A percentile compares a stretch with the other conserved stretches of the same genome.
Conservation (phyloP, 129 eudicot genomes). For the Mikania micrantha region DNA sequence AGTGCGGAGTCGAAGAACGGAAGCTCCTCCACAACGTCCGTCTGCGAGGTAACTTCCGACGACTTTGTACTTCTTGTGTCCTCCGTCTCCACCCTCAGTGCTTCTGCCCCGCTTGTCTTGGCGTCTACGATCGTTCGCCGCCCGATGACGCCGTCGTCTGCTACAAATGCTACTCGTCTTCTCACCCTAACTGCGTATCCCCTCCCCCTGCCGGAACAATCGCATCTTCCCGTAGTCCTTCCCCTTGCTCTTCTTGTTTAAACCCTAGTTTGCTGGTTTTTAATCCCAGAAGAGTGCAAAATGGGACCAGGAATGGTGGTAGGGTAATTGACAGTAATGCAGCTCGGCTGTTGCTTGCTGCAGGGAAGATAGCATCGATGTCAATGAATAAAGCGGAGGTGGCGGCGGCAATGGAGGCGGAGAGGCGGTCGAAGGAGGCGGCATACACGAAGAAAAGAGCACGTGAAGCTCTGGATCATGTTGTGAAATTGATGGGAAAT, state of each 20-base stretch:
- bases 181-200: conserved; percentile 54
- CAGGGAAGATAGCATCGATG: conserved; percentile 43
- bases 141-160: conserved; percentile 50
- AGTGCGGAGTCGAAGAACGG: conserved; percentile 55
- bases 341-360: conserved; percentile 52
- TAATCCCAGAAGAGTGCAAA: conserved; percentile 21
- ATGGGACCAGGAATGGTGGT: conserved; percentile 10
- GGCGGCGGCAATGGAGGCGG: conserved; percentile 47
- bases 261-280: conserved; percentile 51
- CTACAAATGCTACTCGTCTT: conserved; percentile 56
- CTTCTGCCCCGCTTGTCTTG: conserved; percentile 76
- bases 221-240: conserved; percentile 25
- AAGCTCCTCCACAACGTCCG: conserved; percentile 67
- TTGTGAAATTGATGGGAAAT: conserved; percentile 32
- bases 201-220: conserved; percentile 11
- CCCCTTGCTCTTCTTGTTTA: conserved; percentile 48
- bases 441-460: conserved; percentile 58
- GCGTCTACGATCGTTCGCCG: conserved; percentile 35
- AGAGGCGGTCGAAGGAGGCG: conserved; percentile 59
- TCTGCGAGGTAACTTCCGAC: conserved; percentile 63
- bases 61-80: conserved; percentile 73
- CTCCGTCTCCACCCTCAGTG: conserved; percentile 74
- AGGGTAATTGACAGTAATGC: conserved; percentile 43
- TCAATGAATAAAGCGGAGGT: conserved; percentile 56
- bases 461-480: conserved; percentile 56